Percentiles rank a stretch among this genome's conserved stretches.
phyloP scores from a whole-genome alignment of 1,284 basidiomycete genomes.

The Ganoderma sinense region DNA sequence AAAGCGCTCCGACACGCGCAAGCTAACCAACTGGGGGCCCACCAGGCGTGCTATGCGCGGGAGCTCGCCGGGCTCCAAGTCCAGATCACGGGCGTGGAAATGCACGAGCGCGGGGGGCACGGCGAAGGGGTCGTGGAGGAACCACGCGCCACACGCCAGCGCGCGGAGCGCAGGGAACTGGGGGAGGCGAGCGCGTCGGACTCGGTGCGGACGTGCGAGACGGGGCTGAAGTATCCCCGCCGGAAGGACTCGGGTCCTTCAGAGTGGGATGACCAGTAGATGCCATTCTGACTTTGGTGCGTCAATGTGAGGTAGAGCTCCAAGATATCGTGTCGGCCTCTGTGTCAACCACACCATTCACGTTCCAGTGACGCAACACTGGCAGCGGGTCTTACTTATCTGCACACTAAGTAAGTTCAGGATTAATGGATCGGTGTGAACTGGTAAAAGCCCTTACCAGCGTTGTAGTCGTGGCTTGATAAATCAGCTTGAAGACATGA shows the following conservation, averaged over 20 bases:
- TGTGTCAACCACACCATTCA: no score
- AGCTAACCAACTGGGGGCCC: slow-evolving; percentile 8
- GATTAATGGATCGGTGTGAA: no score
- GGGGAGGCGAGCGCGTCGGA: neutral
- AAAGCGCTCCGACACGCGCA: slow-evolving; percentile 7
- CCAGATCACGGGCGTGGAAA: neutral
- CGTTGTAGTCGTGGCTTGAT: no score
- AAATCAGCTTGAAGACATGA: no score
- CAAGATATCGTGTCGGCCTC: no score
- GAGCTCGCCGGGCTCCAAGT: neutral
- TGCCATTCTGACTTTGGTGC: no score
- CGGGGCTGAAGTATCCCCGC: neutral
- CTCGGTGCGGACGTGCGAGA: neutral
- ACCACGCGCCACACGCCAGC: neutral
- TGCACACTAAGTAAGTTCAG: no score
- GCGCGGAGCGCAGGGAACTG: neutral
- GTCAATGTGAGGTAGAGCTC: no score
- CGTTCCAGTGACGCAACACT: no score
- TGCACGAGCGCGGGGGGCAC: slow-evolving; percentile 6
- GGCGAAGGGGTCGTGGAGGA: neutral
- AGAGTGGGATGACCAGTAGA: no score
- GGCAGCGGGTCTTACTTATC: no score
- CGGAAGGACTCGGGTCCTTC: neutral
- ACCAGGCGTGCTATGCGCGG: neutral
- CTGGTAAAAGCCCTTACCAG: no score